phyloP scores from a whole-genome alignment of 2,329 filamentous ascomycete genomes.

The Zelopaecilomyces penicillatus region DNA sequence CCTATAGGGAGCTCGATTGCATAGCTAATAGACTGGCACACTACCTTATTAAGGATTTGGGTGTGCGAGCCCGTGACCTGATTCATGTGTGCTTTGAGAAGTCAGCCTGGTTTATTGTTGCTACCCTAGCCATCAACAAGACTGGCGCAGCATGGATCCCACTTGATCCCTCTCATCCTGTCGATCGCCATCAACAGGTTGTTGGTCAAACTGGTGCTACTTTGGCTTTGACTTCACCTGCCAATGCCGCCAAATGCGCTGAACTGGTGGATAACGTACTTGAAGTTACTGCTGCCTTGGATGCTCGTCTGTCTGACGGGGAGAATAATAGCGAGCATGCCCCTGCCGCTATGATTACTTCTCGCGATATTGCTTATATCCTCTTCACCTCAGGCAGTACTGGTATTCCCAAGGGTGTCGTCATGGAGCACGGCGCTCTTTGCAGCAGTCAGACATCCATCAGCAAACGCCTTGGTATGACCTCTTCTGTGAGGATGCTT shows the following conservation, averaged over 20 bases:
- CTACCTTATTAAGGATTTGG: conserved; percentile 1
- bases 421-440: conserved; percentile 1
- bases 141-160: conserved; percentile 12
- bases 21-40: neutral
- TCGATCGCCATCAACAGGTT: neutral
- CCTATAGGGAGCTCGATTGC: conserved; percentile 2
- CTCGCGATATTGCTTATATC: conserved; percentile 1
- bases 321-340: too few relatives aligned
- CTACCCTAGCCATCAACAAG: conserved; percentile 11
- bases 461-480: too few relatives aligned
- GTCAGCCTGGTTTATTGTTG: conserved; percentile 9
- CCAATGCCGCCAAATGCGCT: too few relatives aligned
- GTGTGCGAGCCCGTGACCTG: conserved; percentile 4
- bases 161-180: conserved; percentile 7
- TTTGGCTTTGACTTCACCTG: neutral
- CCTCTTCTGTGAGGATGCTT: neutral
- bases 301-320: too few relatives aligned
- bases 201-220: neutral
- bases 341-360: too few relatives aligned
- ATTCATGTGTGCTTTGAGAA: conserved; percentile 12
- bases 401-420: conserved; percentile 5
- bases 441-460: neutral
- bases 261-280: too few relatives aligned
- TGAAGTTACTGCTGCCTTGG: too few relatives aligned
- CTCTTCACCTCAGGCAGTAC: conserved; percentile 6